Base-by-base conservation (phyloP, 768 basidiomycete species). In the Strobilomyces dryophilus region DNA sequence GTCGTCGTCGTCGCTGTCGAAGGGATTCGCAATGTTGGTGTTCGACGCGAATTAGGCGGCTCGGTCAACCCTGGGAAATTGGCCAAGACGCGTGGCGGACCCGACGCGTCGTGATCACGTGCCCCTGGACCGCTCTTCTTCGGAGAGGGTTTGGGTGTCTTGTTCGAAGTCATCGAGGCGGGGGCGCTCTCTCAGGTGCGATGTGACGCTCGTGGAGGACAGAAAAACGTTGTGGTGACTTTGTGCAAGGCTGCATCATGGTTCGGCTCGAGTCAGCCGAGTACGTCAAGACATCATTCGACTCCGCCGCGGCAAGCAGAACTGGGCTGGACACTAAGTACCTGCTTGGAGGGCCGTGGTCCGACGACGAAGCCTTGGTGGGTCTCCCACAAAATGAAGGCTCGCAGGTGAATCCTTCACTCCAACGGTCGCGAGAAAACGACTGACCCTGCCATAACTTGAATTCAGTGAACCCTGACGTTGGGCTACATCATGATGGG, bases 21-120 rank as follows among this genome's bases (percentile, higher is more conserved):
- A 26, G 51, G 20, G 5, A 29, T 29, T 6, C 29, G 29, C 29
- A 9, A 29, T 1, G 2, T 29, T 3, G 24, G 5, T 21, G 39
- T 21, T 34, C 11, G 35, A 37, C 34, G 56, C 15, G 54, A 52
- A 32, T 15, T 55, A 10, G 50, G 54, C 55, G 50, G 54, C 55
- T 58, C 57, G 51, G 31, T 67, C 66, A 66, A 66, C 66, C 66
- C 58, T 67, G 66, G 66, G 66, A 67, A 68, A 56, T 41, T 61
- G 44, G 49, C 39, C 43, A 59, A 44, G 45, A 66, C 66, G 57
- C 66, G 64, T 49, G 62, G 39, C 5, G 50, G 26, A 17, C 24
- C 47, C 15, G 56, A 59, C 66, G 65, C 66, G 66, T 67, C 62
- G 15, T 41, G 61, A 49, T 68, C 66, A 67, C 66, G 66, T 67